Base-by-base conservation (phyloP, 345 rosid species). In the Salix brachista region DNA sequence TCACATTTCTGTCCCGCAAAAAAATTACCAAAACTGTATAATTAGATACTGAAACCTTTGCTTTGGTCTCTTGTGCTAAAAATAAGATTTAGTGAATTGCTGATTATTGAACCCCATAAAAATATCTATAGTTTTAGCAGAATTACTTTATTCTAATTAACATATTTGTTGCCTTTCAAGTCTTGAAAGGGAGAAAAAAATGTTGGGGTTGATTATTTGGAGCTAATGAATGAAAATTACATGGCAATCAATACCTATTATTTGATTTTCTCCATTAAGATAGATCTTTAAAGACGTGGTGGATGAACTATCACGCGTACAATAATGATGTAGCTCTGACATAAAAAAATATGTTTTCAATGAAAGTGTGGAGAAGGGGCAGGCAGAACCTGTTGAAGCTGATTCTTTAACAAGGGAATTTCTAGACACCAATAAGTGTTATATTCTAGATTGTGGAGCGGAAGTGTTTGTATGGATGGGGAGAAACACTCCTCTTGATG, bases 381-480 rank as follows among this genome's bases (percentile, higher is more conserved):
- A 96, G 83, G 87, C 89, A 25, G 90, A 86, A 78, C 85, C 89
- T 12, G 83, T 96, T 44, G 96, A 86, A 81, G 80, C 87, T 42
- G 97, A 91, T 79, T 72, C 91, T 82, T 87, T 96, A 82, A 80
- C 84, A 69, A 92, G 96, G 80, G 94, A 91, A 74, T 84, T 92
- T 79, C 80, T 96, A 66, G 89, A 91, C 74, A 92, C 98, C 81
- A 88, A 83, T 80, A 92, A 84, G 75, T 96, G 98, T 80, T 94
- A 88, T 83, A 85, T 92, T 75, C 91, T 96, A 10, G 99, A 94
- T 76, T 90, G 92, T 72, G 97, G 97, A 78, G 30, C 82, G 18
- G 97, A 96, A 86, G 77, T 96, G 81, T 96, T 90, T 78, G 91
- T 90, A 67, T 96, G 99, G 99, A 96, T 90, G 92, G 99, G 99